Base-by-base conservation (phyloP, 2,329 filamentous ascomycete genomes). In the Sordariomycetes sp. region DNA sequence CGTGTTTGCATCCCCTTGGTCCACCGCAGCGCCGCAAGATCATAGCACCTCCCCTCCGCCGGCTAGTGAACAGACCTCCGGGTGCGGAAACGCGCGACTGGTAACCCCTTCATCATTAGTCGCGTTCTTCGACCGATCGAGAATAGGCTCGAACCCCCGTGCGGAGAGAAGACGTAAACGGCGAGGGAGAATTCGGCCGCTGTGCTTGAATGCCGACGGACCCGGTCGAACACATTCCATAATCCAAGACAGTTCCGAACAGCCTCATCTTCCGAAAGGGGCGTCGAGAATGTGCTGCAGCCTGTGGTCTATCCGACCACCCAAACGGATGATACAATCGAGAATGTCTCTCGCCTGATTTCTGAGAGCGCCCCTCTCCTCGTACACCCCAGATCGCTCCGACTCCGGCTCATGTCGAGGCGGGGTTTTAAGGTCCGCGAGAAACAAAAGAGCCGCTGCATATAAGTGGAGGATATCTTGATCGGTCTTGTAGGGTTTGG, bases 271-370 rank as follows among this genome's bases (percentile, higher is more conserved):
- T 18, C 24, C 24, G 8, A 32, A 14, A 6, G 11, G 18, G 53
- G 28, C 28, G 37, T 34, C 51, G n/a, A 53, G 16, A 22, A 53
- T n/a, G 25, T 34, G 14, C 16, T 34, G 51, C 16, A 53, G 25
- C 25, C 51, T 53, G 14, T 14, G 53, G 22, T 71, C 68, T 18
- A 72, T 51, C 48, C 66, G 63, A 16, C 67, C 66, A 18, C 70
- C 66, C 28, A 65, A 62, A 12, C 64, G 64, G 59, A 65, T 58
- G 43, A 70, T 66, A 57, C 61, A 66, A n/a, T 60, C 61, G 55
- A 71, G 63, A 20, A 61, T 55, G 11, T 53, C 59, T 24, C 61
- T 65, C 1, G 70, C 68, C 40, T 65, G 57, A 4, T 53, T 25
- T 10, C 51, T 32, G 3, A 53, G 11, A 34, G 51, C 25, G 7